Conservation (phyloP, 495 filamentous ascomycete species). For the Penicillium macrosclerotiorum region DNA sequence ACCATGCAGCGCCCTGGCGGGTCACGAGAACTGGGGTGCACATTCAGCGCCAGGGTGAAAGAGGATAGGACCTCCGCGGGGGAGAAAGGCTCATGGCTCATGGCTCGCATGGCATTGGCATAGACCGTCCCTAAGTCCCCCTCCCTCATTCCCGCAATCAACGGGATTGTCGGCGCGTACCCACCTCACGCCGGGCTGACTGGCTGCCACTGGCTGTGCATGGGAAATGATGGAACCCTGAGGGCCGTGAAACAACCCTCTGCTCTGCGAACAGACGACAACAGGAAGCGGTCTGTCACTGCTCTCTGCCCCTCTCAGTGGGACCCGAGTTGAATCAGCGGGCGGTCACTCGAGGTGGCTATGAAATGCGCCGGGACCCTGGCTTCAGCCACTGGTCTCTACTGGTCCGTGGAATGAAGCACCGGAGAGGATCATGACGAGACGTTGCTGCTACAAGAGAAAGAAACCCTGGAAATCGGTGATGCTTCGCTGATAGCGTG, state of each 20-base stretch:
- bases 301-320: slow-evolving; percentile 7
- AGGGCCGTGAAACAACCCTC: too few relatives aligned
- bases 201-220: slow-evolving; percentile 7
- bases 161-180: slow-evolving; percentile 12
- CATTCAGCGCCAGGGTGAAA: background rate
- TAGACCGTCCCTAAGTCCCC: background rate
- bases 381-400: slow-evolving; percentile 13
- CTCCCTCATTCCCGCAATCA: slow-evolving; percentile 20
- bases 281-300: slow-evolving; percentile 12
- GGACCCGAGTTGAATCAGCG: background rate
- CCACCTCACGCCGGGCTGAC: background rate
- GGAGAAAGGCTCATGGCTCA: too few relatives aligned
- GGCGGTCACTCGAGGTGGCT: background rate
- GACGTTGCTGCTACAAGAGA: too few relatives aligned
- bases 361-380: slow-evolving; percentile 10
- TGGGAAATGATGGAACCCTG: background rate
- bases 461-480: background rate
- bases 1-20: too few relatives aligned
- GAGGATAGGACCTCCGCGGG: background rate
- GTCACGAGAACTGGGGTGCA: too few relatives aligned
- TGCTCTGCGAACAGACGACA: background rate
- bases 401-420: background rate
- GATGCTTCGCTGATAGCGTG: slow-evolving; percentile 13
- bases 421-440: slow-evolving; percentile 10
- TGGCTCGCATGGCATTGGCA: background rate